phyloP scores from a whole-genome alignment of 2,329 filamentous ascomycete genomes.

The Botrytis deweyae region DNA sequence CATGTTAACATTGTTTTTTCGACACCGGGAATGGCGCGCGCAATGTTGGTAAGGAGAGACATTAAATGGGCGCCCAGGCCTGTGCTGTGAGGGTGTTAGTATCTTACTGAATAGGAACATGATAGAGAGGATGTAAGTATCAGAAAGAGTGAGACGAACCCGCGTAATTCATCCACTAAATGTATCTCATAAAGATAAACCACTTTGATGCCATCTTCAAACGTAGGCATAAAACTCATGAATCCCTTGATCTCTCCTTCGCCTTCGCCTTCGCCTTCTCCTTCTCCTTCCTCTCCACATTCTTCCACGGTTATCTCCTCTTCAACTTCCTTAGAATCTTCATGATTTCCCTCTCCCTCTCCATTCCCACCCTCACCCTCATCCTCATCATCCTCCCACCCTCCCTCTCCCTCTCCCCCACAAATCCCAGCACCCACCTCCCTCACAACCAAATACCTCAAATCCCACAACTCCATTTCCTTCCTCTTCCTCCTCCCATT shows the following conservation, averaged over 20 bases:
- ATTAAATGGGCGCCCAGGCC: constrained; percentile 64
- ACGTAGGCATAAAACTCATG: constrained; percentile 69
- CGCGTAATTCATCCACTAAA: constrained; percentile 54
- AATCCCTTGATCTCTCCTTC: constrained; percentile 50
- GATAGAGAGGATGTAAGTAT: neutral
- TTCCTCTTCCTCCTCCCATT: constrained; percentile 56
- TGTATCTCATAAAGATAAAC: constrained; percentile 81
- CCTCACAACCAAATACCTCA: constrained; percentile 67
- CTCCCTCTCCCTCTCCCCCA: constrained; percentile 53
- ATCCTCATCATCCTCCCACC: constrained; percentile 56
- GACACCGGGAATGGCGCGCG: constrained; percentile 52
- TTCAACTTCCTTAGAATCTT: neutral
- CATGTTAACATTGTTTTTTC: constrained; percentile 73
- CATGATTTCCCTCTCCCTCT: neutral
- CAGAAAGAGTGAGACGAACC: constrained; percentile 43
- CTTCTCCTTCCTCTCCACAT: neutral
- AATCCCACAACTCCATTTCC: constrained; percentile 67
- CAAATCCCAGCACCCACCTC: constrained; percentile 51
- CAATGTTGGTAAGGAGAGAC: constrained; percentile 53
- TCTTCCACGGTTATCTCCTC: neutral
- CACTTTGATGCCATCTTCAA: constrained; percentile 63
- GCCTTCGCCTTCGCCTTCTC: constrained; percentile 28
- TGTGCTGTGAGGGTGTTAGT: constrained; percentile 44
- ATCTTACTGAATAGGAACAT: neutral
- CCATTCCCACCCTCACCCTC: constrained; percentile 50